Base-by-base conservation (phyloP, 2,329 filamentous ascomycete species). In the Sordariomycetes sp. region DNA sequence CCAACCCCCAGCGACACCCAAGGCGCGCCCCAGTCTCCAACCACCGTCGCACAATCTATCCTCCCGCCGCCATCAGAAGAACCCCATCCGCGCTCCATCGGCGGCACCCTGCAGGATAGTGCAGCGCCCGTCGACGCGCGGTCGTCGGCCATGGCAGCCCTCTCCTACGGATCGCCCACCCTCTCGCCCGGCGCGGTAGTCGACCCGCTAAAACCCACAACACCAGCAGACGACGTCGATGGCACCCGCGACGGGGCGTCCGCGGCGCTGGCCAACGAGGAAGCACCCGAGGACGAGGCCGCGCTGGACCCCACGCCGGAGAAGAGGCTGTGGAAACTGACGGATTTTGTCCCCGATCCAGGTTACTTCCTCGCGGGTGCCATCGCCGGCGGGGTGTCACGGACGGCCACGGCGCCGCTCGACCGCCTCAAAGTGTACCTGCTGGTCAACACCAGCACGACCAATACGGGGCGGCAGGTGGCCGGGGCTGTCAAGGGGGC, bases 281-380 rank as follows among this genome's bases (percentile, higher is more conserved):
- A 62, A 57, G 59, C 55, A 60, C 62, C 18, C 40, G 65, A 59
- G 55, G 64, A 60, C 62, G 28, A 32, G 28, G 64, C 67, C 68
- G 68, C 67, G 68, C 67, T 71, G 69, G 70, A 70, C 71, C 68
- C 67, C 60, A 60, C 60, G 62, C 61, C 62, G 60, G 55, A 56
- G 57, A 58, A 35, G 48, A 28, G 12, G 40, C 57, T 35, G 57
- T 58, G 57, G 51, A 76, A 71, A 77, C 82, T 86, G 77, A 85
- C 82, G 71, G 76, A 79, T 71, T 80, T 87, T 79, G 78, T 90
- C 72, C 89, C 89, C 72, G 83, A 90, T 84, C 81, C 88, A 96
- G 94, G 94, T 81, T 99, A 97, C 76, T 99, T 97, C 74, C 75
- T 96, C 76, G 94, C 94, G 71, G 94, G 94, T 79, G 94, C 91